These are phyloP conservation scores for Suaeda aralocaspica DNA, from an alignment of 148 eudicot species.

Conservation along the genomic window DNA sequence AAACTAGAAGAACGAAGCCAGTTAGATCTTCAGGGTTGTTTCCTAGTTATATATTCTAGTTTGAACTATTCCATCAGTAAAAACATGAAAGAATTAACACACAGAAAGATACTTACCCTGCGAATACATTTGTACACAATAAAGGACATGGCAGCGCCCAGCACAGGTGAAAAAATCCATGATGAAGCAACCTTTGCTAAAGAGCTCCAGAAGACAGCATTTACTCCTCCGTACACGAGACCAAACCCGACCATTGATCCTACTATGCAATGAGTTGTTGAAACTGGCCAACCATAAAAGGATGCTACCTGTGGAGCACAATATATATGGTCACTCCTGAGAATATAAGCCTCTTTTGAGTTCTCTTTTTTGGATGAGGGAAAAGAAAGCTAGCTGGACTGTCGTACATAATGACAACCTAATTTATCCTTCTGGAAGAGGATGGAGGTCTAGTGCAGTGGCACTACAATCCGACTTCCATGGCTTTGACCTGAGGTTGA, in stretches of 20 bases:
- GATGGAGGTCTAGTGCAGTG: no score
- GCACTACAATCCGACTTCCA: no score
- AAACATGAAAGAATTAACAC: background rate
- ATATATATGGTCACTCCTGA: constrained; percentile 9
- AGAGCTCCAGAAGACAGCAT: constrained; percentile 95
- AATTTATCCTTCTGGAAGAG: background rate
- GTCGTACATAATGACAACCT: background rate
- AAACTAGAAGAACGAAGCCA: constrained; percentile 53
- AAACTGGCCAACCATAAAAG: constrained; percentile 92
- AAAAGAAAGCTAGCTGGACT: background rate
- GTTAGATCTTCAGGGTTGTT: constrained; percentile 21
- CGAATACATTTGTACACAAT: constrained; percentile 97
- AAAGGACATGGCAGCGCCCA: constrained; percentile 81
- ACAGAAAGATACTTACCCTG: constrained; percentile 54
- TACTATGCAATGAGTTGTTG: constrained; percentile 96
- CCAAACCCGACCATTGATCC: constrained; percentile 99
- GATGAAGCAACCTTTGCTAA: constrained; percentile 90
- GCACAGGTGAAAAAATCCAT: constrained; percentile 88
- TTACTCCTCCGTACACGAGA: constrained; percentile 79
- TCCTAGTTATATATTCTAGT: background rate
- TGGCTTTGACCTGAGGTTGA: no score
- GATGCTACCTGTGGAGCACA: constrained; percentile 70
- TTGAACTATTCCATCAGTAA: background rate
- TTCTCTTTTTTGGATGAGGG: no score
- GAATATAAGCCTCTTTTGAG: no score